Conservation (phyloP, 2,329 filamentous ascomycete species). For the Pyricularia sp. region DNA sequence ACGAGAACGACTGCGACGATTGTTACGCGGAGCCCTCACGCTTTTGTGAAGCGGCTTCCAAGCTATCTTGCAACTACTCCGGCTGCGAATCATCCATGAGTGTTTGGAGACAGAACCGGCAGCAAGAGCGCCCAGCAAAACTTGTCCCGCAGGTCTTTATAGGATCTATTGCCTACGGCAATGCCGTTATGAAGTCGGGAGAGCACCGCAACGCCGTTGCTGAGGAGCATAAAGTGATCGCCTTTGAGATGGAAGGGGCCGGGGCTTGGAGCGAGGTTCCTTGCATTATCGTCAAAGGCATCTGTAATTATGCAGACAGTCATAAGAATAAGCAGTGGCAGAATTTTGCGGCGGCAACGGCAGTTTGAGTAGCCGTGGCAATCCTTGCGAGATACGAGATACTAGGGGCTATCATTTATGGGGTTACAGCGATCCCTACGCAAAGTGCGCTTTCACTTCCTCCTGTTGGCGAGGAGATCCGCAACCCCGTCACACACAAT, state of each 20-base stretch:
- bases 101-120: background rate
- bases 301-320: too few relatives aligned
- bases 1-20: background rate
- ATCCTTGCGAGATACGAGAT: too few relatives aligned
- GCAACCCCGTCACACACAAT: too few relatives aligned
- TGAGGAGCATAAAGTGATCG: background rate
- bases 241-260: constrained; percentile 26
- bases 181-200: background rate
- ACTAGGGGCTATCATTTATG: too few relatives aligned
- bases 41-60: background rate
- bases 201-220: background rate
- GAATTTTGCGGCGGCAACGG: too few relatives aligned
- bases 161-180: too few relatives aligned
- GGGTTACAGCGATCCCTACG: too few relatives aligned
- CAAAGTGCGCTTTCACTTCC: too few relatives aligned
- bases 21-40: background rate
- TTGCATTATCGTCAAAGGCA: too few relatives aligned
- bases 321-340: too few relatives aligned
- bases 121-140: background rate
- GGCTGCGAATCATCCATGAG: background rate
- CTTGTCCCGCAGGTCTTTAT: background rate
- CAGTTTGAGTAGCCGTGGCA: constrained; percentile 17
- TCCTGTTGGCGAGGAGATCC: too few relatives aligned
- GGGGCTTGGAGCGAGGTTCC: too few relatives aligned
- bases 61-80: background rate